Evolutionary conservation across 495 filamentous ascomycete species (phyloP), one percentile per base, ranked within the genome.

Genomic region (Tuber aestivum): DNA sequence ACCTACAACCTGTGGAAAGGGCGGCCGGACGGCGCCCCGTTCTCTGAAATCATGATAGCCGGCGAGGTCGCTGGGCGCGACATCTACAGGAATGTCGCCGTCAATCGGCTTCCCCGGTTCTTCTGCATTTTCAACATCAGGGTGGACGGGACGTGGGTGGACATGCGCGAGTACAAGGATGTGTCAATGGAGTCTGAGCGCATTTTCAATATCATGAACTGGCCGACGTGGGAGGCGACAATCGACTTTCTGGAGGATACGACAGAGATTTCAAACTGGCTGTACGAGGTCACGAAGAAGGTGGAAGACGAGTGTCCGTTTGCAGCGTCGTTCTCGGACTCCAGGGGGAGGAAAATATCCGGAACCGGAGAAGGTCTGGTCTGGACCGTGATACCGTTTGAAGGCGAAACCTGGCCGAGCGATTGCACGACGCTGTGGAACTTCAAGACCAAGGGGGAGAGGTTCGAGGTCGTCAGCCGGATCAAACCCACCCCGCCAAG

Each of bases 51-150:
- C 20, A 79, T 79, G 77, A 78, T 79, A 42, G 77, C 77, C 4
- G 77, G 77, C 8, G 77, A 79, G 69, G 42, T 79, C 16, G 77
- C 75, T 14, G 77, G 77, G n/a, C 77, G 76, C 23, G 77, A 68
- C 41, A 79, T 79, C 27, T 79, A 79, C 69, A 56, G 76, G 35
- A 78, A 79, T 72, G 76, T 79, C 10, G 76, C 77, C 27, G 70
- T 79, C 37, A 79, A 79, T 41, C 45, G 76, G 16, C 72, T 79
- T 14, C 77, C 77, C 18, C 73, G 69, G 8, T 79, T 79, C 48
- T 79, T 79, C 42, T 78, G 76, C 72, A 78, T 79, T 41, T 79
- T 78, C 38, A 79, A 79, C 23, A 75, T 78, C 16, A 77, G 76
- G 38, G 56, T 79, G 9, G 72, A 75, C 41, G 77, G 72, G 7